Evolutionary conservation across 192 early-diverging fungal genomes (phyloP).

Genomic region (Coemansia sp.): DNA sequence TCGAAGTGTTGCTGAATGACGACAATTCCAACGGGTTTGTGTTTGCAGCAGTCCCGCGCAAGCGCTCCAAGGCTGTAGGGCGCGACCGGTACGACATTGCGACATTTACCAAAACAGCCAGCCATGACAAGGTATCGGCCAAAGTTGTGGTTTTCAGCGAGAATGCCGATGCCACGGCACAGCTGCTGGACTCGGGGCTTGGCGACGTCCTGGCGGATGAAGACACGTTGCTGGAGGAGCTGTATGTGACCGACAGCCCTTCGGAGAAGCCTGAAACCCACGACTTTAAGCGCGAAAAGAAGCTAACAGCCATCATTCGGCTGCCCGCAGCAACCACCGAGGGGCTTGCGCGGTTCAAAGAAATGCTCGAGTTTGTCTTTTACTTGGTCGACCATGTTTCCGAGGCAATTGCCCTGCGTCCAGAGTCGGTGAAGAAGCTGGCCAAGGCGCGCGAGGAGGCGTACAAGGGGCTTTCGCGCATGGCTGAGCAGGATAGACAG

Average conservation of each 20-base stretch:
- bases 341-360: slow-evolving; percentile 16
- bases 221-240: slow-evolving; percentile 53
- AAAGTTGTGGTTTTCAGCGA: slow-evolving; percentile 59
- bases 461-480: slow-evolving; percentile 60
- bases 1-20: slow-evolving; percentile 53
- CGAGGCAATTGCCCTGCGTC: slow-evolving; percentile 26
- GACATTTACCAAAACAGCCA: slow-evolving; percentile 34
- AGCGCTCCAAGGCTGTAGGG: slow-evolving; percentile 54
- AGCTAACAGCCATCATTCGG: slow-evolving; percentile 36
- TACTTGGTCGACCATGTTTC: slow-evolving; percentile 41
- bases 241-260: slow-evolving; percentile 62
- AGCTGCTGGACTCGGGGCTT: slow-evolving; percentile 56
- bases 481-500: slow-evolving; percentile 64
- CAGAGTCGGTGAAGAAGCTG: slow-evolving; percentile 57
- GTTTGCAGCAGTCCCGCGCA: slow-evolving; percentile 65
- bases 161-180: slow-evolving; percentile 53
- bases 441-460: slow-evolving; percentile 65
- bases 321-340: slow-evolving; percentile 29
- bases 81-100: slow-evolving; percentile 64
- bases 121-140: slow-evolving; percentile 20
- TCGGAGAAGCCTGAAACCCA: slow-evolving; percentile 57
- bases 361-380: slow-evolving; percentile 48
- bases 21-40: slow-evolving; percentile 54
- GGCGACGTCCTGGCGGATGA: slow-evolving; percentile 35
- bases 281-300: slow-evolving; percentile 54